phyloP scores from a whole-genome alignment of 2,329 filamentous ascomycete species.

The Aspergillus quadricinctus region DNA sequence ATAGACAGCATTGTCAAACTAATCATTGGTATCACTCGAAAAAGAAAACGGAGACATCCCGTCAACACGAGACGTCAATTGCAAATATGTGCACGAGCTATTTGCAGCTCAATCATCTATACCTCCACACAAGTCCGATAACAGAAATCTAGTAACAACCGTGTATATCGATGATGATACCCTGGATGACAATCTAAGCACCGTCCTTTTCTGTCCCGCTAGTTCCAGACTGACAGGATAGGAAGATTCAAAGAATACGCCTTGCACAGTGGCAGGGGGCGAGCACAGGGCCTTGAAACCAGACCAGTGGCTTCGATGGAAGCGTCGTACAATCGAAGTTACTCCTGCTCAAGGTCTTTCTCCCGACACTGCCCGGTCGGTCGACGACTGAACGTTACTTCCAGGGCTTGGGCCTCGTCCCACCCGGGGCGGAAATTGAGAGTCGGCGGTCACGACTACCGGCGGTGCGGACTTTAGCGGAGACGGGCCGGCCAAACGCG shows the following conservation, averaged over 20 bases:
- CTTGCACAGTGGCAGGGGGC: background rate
- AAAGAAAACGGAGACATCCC: slow-evolving; percentile 3
- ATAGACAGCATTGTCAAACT: slow-evolving; percentile 5
- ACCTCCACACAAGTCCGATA: background rate
- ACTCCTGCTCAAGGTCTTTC: slow-evolving; percentile 8
- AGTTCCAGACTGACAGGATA: background rate
- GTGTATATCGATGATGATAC: background rate
- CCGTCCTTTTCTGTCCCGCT: background rate
- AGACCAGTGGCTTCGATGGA: slow-evolving; percentile 8
- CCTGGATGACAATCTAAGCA: background rate
- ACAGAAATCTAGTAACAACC: background rate
- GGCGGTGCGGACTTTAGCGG: slow-evolving; percentile 31
- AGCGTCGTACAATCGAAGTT: background rate
- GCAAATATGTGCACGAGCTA: slow-evolving; percentile 11
- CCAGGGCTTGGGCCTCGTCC: slow-evolving; percentile 25
- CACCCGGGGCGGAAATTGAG: slow-evolving; percentile 17
- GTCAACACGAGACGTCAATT: slow-evolving; percentile 9
- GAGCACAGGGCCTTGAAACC: slow-evolving; percentile 4
- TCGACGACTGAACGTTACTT: slow-evolving; percentile 18
- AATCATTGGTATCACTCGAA: slow-evolving; percentile 13
- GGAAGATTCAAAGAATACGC: background rate
- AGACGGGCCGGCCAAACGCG: slow-evolving; percentile 16
- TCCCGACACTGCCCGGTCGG: slow-evolving; percentile 9
- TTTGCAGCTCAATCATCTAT: slow-evolving; percentile 2
- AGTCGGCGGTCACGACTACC: slow-evolving; percentile 24